Evolutionary conservation across 2,329 filamentous ascomycete genomes (phyloP), one percentile per base, ranked within the genome.

Genomic region (Ophiostoma populinum): DNA sequence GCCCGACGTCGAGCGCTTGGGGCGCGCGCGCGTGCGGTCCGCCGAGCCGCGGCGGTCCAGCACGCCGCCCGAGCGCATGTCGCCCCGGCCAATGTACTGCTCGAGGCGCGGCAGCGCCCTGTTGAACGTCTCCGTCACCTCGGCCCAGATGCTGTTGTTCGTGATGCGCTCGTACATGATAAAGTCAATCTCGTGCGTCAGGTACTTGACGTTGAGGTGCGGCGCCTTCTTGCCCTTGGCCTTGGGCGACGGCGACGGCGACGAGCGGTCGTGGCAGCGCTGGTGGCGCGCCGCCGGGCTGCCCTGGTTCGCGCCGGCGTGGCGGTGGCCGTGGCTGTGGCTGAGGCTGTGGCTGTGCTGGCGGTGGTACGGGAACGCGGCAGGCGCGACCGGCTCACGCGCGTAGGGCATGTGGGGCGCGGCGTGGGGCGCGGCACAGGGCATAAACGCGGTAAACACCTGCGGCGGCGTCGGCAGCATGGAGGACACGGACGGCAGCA

Each of bases 151-250:
- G 8, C 43, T 39, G 37, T 45, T 45, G 31, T 41, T 41, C 39
- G 40, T 46, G 25, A 39, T 42, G 13, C 44, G 44, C 42, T 43
- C 40, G 38, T 46, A 46, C 43, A 46, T 42, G 42, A 46, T 45
- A 26, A 43, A 46, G 40, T 46, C 44, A 5, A 45, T 40, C 43
- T 45, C 42, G 32, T 42, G 43, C 12, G 42, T 43, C 38, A 44
- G 42, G 38, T 46, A 46, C 38, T 46, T 46, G 41, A 45, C 40
- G 34, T 46, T 46, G 40, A 42, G 44, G 38, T 46, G 44, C 11
- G 42, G 42, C 36, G n/a, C n/a, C n/a, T n/a, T n/a, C n/a, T n/a
- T n/a, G n/a, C n/a, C n/a, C n/a, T n/a, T n/a, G n/a, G n/a, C n/a
- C 7, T 5, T 22, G 21, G 7, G 15, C 11, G 16, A n/a, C 15